Evolutionary conservation across 139 green algal genomes (phyloP), one percentile per base, ranked within the genome.

Genomic region (Micractinium conductrix): DNA sequence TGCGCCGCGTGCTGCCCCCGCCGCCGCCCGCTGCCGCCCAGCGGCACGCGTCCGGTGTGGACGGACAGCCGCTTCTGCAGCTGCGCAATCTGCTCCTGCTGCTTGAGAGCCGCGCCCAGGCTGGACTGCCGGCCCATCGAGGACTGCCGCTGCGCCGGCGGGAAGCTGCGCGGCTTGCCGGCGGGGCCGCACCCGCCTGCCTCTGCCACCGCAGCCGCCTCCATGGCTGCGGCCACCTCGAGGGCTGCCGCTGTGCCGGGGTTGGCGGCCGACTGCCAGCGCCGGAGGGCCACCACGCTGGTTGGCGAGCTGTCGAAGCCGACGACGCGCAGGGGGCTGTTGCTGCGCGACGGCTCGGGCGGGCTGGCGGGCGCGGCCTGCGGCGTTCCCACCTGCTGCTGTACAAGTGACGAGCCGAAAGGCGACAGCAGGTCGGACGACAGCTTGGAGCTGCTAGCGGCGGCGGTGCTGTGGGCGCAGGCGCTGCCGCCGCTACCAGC

Each of bases 291-390:
- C 1, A 81, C 75, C 24, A 81, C 75, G 12, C 35, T 55, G 38
- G 58, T 81, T 37, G 75, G 75, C 24, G 50, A 71, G 53, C 75
- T 81, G 1, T 81, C 6, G 28, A 81, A 81, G 37, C 75, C 75
- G 0, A 81, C 75, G 4, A 81, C 75, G 0, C 75, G 22, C 24
- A 70, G 7, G 9, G 75, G 75, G 53, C 75, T 81, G 53, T 37
- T 53, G 55, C 75, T 53, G 75, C 75, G 55, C 26, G 55, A 72
- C 24, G 75, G 30, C 35, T 45, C 53, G 38, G 53, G 7, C 35
- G 53, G 45, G 67, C n/a, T 45, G 50, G 74, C 50, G 50, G 53
- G 37, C 45, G 75, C 37, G 8, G 74, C 21, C 9, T 26, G 8
- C 4, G 74, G 35, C 35, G 48, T 48, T 6, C 48, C 33, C 2